Base-by-base conservation (phyloP, 768 basidiomycete species). In the Trametes cinnabarina region DNA sequence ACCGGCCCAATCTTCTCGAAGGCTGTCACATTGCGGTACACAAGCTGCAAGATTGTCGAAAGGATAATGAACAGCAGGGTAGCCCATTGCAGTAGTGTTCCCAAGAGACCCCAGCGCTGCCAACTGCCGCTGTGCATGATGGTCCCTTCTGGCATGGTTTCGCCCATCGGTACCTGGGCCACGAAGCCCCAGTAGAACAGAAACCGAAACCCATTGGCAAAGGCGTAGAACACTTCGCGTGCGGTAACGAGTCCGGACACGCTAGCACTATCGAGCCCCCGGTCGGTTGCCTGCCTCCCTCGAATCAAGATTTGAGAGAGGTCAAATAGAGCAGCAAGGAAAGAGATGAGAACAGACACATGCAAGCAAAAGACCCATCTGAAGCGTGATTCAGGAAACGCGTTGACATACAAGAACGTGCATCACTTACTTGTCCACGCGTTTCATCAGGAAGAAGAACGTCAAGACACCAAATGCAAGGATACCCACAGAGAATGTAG, bases 101-200 rank as follows among this genome's bases (percentile, higher is more conserved):
- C 87, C 12, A 78, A 61, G 23, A 75, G 46, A 3, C 88, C 85
- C 87, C 84, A 88, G 41, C 82, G 79, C 55, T 67, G 63, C 90
- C 89, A 90, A 65, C 76, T 80, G 19, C 80, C 86, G 58, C 82
- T 84, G 63, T 88, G 86, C 43, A 61, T 57, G 22, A 56, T 42
- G 19, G 59, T 57, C 19, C 60, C 55, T 44, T 49, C 50, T 23
- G 63, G 62, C 19, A 55, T 68, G 17, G 60, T 66, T 55, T 80
- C 82, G 58, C 71, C 76, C 32, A 68, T 69, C n/a, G 87, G 85
- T 47, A 84, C 77, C 56, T 77, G 76, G 15, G 82, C 79, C 40
- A 86, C 84, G 58, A 85, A 81, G 37, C 72, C 72, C 90, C 90
- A 92, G 60, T 84, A 84, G 65, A 84, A 90, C 15, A 90, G 66